Evolutionary conservation across 306 rosid species (phyloP), one percentile per base, ranked within the genome.

Genomic region (Cucurbita moschata): DNA sequence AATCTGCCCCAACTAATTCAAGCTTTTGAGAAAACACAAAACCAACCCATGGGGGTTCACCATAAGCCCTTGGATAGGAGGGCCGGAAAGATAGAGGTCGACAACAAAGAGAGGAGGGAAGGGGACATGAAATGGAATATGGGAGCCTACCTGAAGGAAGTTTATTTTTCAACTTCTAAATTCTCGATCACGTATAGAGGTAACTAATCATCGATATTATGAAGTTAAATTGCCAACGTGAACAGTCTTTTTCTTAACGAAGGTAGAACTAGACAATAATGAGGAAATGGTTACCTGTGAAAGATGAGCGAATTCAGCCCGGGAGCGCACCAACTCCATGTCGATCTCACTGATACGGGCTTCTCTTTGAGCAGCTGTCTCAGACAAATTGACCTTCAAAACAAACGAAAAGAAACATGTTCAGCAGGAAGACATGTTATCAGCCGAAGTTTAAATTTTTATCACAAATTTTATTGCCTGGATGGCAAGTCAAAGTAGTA

Each of bases 291-390:
- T 49, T 19, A 81, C 98, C 90, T 94, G 96, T n/a, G 83, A 78
- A 21, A 86, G 82, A 70, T 90, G 97, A 75, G 87, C 54, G 50
- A 87, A 84, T 21, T 87, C 81, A 79, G 90, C 88, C 68, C 85
- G 82, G 56, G 83, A 80, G 39, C 95, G 89, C 5, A 73, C 87
- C 82, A 88, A 77, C 77, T 91, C 91, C 1, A 97, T 89, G 81
- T 91, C 95, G 19, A 74, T 58, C 81, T 85, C 95, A 77, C 88
- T 89, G 75, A 87, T 35, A 16, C 85, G 88, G 8, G 91, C 88
- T 81, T 94, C 97, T 83, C 89, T 90, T 75, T 85, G 87, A 5
- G 95, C 91, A 58, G 87, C 88, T 78, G 78, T 86, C 54, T 89
- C 95, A 23, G 88, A 78, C 60, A 81, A 73, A 68, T 76, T 72